Evolutionary conservation across 495 filamentous ascomycete species (phyloP), one percentile per base, ranked within the genome.

Genomic region (Podospora bellae-mahoneyi): DNA sequence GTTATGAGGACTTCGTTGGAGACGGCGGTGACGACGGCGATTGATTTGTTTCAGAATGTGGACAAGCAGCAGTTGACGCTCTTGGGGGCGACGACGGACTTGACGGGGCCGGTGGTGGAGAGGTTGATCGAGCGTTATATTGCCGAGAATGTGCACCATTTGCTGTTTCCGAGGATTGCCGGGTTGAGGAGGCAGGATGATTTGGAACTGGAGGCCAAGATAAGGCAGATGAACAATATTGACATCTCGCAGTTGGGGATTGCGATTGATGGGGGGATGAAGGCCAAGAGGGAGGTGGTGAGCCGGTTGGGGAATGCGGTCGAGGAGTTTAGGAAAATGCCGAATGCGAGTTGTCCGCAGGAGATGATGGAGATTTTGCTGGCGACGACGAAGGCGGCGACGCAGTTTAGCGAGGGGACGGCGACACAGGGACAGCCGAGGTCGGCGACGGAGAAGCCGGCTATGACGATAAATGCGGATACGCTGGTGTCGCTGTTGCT

Each of bases 191-290:
- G 89, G 34, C 80, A 86, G 1, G 93, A 97, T 63, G 96, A 99
- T 77, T 82, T 88, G n/a, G 94, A 99, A 73, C 78, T 99, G 58
- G 94, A 97, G 75, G 86, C 88, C 19, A 91, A 94, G 70, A 94
- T 97, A 59, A 86, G 91, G 64, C 91, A 96, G 73, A 97, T 97
- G 92, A 88, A 91, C 71, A 90, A 90, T 75, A 89, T 99, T 64
- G 95, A 99, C 75, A 90, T 99, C 56, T 92, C 92, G 2, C 96
- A 99, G 78, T 87, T 98, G 32, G 96, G 96, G 2, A 92, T 98
- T 56, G 82, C 85, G 18, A 89, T 96, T 57, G 90, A 92, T 66
- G 89, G 87, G 26, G 92, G 91, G 1, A 83, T 82, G 53, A 80
- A 81, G 69, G 90, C 85, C 13, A 96, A 93, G 73, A 85, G 89